Evolutionary conservation across 2,329 filamentous ascomycete genomes (phyloP).

Genomic region (Xylariaceae sp.): DNA sequence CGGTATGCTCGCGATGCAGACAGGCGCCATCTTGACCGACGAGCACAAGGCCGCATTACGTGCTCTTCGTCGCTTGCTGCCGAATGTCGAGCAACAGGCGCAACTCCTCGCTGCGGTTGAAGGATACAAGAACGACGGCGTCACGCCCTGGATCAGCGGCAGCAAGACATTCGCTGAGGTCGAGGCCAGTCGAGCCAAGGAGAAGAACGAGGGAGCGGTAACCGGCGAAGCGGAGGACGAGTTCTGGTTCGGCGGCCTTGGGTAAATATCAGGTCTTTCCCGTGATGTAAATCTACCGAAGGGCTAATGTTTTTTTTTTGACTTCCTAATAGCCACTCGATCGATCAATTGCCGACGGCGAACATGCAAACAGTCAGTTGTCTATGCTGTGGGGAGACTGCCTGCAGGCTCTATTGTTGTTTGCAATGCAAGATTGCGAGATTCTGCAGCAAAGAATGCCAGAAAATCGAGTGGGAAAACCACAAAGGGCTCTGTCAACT

Average conservation of each 20-base stretch:
- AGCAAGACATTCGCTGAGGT: slow-evolving; percentile 11
- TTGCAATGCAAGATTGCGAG: slow-evolving; percentile 16
- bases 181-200: not conserved
- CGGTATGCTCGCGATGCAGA: slow-evolving; percentile 17
- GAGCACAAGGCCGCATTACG: slow-evolving; percentile 12
- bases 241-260: slow-evolving; percentile 21
- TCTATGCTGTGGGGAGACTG: slow-evolving; percentile 12
- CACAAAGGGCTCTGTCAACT: slow-evolving; percentile 15
- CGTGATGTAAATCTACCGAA: not conserved
- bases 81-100: slow-evolving; percentile 21
- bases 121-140: slow-evolving; percentile 23
- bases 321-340: slow-evolving; percentile 15
- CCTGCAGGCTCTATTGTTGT: slow-evolving; percentile 11
- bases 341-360: slow-evolving; percentile 13
- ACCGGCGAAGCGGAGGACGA: slow-evolving; percentile 19
- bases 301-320: no score
- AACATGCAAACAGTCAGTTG: slow-evolving; percentile 17
- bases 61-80: slow-evolving; percentile 15
- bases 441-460: slow-evolving; percentile 19
- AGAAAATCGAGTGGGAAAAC: slow-evolving; percentile 12
- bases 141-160: slow-evolving; percentile 17
- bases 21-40: slow-evolving; percentile 15
- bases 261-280: slow-evolving; percentile 14
- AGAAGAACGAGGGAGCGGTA: slow-evolving; percentile 1
- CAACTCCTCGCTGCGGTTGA: slow-evolving; percentile 20